A percentile compares a stretch with the other conserved stretches of the same genome.
Evolutionary conservation across 306 rosid species (phyloP).

Genomic region (Spatholobus suberectus): DNA sequence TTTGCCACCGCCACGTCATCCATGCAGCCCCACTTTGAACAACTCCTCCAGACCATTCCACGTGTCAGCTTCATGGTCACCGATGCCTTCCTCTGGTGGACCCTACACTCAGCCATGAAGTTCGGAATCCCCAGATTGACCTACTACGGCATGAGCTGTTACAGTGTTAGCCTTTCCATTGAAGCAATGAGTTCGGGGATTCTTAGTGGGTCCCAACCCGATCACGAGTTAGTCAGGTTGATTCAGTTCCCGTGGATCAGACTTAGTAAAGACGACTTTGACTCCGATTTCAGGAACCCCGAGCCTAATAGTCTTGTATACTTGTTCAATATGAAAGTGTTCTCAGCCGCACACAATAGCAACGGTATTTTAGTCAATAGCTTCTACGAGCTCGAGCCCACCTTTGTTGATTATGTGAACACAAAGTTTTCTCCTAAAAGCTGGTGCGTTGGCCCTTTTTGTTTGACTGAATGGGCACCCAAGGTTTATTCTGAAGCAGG

Average conservation of each 20-base stretch:
- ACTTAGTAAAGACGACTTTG: conserved; percentile 21
- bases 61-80: conserved; percentile 37
- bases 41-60: background rate
- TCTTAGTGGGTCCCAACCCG: background rate
- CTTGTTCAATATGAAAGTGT: background rate
- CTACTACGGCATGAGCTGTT: background rate
- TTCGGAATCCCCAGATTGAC: background rate
- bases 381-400: conserved; percentile 34
- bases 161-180: background rate
- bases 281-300: background rate
- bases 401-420: background rate
- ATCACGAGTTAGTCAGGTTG: background rate
- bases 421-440: background rate
- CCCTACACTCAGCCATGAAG: background rate
- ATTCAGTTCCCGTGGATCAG: conserved; percentile 34
- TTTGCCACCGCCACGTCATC: background rate
- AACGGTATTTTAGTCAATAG: background rate
- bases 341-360: background rate
- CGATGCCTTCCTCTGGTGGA: conserved; percentile 37
- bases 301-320: background rate
- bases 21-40: conserved; percentile 21
- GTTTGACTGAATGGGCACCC: background rate
- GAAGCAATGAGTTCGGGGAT: background rate
- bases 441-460: conserved; percentile 32
- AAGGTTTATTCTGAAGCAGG: background rate